These are phyloP conservation scores for Eremothecium gossypii DNA, from an alignment of 1,139 yeast genomes.

Conservation along the genomic window DNA sequence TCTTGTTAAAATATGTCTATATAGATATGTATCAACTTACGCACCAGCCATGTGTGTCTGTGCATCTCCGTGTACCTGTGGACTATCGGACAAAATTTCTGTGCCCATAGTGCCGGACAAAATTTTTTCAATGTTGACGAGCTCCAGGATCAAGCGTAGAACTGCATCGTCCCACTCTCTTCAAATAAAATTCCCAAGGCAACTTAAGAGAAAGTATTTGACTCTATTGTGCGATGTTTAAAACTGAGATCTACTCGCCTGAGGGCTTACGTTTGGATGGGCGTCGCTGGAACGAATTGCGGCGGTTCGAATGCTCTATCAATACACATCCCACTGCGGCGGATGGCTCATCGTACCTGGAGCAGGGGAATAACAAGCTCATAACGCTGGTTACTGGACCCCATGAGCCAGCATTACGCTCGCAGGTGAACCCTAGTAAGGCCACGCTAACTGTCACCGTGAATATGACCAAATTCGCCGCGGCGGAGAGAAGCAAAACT, in stretches of 20 bases:
- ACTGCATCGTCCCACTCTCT: neutral
- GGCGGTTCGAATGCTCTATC: conserved; percentile 69
- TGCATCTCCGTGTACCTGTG: too few relatives aligned
- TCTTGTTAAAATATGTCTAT: neutral
- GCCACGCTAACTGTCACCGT: conserved; percentile 60
- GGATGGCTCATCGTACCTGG: conserved; percentile 88
- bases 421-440: conserved; percentile 36
- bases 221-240: conserved; percentile 35
- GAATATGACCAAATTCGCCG: conserved; percentile 72
- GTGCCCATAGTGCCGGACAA: neutral
- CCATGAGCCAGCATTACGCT: conserved; percentile 57
- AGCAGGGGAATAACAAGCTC: conserved; percentile 87
- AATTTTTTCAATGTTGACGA: neutral
- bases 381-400: conserved; percentile 87
- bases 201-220: too few relatives aligned
- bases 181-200: too few relatives aligned
- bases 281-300: conserved; percentile 86
- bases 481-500: conserved; percentile 61
- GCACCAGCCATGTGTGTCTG: too few relatives aligned
- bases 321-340: conserved; percentile 83
- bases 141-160: neutral
- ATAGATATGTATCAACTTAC: too few relatives aligned
- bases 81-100: too few relatives aligned
- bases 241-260: conserved; percentile 80
- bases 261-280: conserved; percentile 93